Conservation (phyloP, 2,329 filamentous ascomycete genomes). For the Colletotrichum paranaense region DNA sequence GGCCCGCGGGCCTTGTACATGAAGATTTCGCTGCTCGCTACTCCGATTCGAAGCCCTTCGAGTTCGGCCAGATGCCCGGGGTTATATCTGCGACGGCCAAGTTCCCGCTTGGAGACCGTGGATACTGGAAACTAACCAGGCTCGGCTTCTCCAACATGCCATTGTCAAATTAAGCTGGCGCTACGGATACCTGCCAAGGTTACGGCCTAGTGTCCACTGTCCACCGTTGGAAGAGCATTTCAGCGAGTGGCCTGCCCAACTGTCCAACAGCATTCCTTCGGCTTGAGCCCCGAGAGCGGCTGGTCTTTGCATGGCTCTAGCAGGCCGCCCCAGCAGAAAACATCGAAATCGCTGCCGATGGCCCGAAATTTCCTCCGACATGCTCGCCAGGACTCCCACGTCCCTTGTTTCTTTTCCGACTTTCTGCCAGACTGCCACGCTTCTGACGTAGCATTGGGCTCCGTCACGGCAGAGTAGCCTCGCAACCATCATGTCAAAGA, state of each 20-base stretch:
- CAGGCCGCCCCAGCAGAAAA: background rate
- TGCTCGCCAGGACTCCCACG: conserved; percentile 16
- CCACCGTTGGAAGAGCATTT: background rate
- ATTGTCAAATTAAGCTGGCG: background rate
- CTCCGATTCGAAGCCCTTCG: conserved; percentile 8
- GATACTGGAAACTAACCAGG: background rate
- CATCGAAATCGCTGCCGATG: conserved; percentile 27
- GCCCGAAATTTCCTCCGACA: conserved; percentile 34
- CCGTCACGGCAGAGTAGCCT: conserved; percentile 5
- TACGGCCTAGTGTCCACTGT: background rate
- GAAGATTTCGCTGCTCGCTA: background rate
- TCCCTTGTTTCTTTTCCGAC: conserved; percentile 12
- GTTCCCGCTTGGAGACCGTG: background rate
- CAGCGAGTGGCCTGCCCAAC: background rate
- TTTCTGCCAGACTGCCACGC: conserved; percentile 11
- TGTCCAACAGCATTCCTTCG: background rate
- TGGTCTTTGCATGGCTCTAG: background rate
- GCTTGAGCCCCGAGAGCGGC: background rate
- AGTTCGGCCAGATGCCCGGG: conserved; percentile 28
- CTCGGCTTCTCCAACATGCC: background rate
- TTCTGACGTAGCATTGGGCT: conserved; percentile 15
- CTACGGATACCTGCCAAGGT: background rate
- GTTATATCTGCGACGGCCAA: background rate
- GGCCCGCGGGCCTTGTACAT: background rate
- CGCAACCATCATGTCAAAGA: conserved; percentile 1